Evolutionary conservation across 306 rosid species (phyloP).

Genomic region (Leucaena leucocephala): DNA sequence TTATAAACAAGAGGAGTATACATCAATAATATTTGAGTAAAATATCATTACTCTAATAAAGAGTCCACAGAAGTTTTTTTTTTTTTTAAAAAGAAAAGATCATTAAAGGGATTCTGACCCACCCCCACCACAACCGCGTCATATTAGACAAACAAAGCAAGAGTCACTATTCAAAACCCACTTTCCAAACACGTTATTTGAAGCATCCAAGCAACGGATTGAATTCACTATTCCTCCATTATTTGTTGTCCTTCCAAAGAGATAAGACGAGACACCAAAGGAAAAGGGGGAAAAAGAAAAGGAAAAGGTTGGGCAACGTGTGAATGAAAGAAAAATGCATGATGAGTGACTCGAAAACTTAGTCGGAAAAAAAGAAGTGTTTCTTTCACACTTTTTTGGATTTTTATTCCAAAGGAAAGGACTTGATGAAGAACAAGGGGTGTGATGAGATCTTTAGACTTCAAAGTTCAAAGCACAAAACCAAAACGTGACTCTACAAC

Average conservation of each 20-base stretch:
- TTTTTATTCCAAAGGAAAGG: not conserved
- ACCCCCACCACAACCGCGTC: not conserved
- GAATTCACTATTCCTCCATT: slow-evolving; percentile 1
- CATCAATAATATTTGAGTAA: not conserved
- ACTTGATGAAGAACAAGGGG: not conserved
- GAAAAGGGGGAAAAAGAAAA: too few relatives aligned
- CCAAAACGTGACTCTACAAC: not conserved
- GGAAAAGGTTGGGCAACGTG: not conserved
- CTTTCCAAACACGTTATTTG: not conserved
- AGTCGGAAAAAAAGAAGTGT: not conserved
- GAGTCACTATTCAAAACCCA: not conserved
- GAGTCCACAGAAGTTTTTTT: not conserved
- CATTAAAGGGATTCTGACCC: not conserved
- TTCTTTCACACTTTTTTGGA: not conserved
- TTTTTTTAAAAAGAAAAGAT: not conserved
- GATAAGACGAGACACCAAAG: not conserved
- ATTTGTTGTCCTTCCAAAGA: not conserved
- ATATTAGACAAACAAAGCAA: not conserved
- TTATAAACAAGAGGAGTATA: too few relatives aligned
- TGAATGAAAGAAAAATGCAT: not conserved
- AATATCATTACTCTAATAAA: too few relatives aligned
- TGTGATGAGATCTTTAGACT: not conserved
- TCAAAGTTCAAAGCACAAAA: not conserved
- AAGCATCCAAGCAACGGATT: not conserved
- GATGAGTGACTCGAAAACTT: not conserved